Percentiles rank a stretch among this genome's conserved stretches.
Conservation (phyloP, 2,329 filamentous ascomycete genomes). For the Amylocarpus encephaloides region DNA sequence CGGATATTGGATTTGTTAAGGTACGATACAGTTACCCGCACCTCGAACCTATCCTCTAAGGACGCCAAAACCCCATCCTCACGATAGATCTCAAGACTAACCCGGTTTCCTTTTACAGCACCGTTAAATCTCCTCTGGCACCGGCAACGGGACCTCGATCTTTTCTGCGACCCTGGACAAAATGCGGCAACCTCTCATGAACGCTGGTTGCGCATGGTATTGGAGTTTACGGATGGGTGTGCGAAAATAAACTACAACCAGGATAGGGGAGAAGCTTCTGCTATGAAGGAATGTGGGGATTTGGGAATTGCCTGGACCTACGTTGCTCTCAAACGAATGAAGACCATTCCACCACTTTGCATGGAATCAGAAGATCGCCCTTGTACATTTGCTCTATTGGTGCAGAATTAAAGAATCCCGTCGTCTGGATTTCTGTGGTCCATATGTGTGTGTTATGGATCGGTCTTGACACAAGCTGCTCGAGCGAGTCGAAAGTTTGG, state of each 20-base stretch:
- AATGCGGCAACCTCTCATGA: constrained; percentile 3
- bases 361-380: background rate
- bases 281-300: constrained; percentile 1
- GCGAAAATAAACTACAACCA: constrained; percentile 1
- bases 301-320: constrained; percentile 4
- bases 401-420: background rate
- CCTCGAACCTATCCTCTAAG: background rate
- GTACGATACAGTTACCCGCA: constrained; percentile 38
- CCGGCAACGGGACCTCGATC: background rate
- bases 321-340: constrained; percentile 6
- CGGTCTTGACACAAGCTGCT: too few species aligned
- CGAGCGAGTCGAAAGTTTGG: too few species aligned
- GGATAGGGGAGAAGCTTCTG: constrained; percentile 7
- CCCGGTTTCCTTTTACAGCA: background rate
- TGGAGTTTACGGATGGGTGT: constrained; percentile 10
- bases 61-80: background rate
- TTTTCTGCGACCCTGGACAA: constrained; percentile 3
- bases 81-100: background rate
- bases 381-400: constrained; percentile 6
- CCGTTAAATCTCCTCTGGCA: constrained; percentile 2
- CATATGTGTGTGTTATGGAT: too few species aligned
- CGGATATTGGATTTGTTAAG: constrained; percentile 70
- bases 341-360: constrained; percentile 1
- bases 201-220: constrained; percentile 4
- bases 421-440: too few species aligned